phyloP scores from a whole-genome alignment of 1,139 yeast species.

The Sugiyamaella paludigena region DNA sequence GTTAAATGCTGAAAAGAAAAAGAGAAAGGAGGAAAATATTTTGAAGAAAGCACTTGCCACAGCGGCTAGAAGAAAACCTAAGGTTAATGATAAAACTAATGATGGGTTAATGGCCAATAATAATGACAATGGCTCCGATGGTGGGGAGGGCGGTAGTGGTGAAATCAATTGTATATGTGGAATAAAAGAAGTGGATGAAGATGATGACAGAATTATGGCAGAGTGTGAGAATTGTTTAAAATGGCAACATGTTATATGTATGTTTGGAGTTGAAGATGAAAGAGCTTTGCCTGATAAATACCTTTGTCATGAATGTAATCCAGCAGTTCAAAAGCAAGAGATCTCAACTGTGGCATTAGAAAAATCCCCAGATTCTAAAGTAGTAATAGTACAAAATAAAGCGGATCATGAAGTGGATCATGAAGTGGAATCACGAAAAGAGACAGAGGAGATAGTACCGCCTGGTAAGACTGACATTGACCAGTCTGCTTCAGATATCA shows the following conservation, averaged over 20 bases:
- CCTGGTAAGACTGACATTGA: no score
- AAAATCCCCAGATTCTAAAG: constrained; percentile 1
- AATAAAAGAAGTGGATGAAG: constrained; percentile 59
- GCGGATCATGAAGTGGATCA: constrained; percentile 12
- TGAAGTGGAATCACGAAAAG: no score
- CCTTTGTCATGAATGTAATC: constrained; percentile 49
- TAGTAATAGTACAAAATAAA: constrained; percentile 14
- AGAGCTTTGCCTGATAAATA: constrained; percentile 48
- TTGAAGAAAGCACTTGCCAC: constrained; percentile 7
- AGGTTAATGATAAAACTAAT: not conserved
- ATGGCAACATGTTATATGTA: constrained; percentile 84
- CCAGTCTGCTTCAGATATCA: no score
- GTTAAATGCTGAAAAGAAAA: constrained; percentile 15
- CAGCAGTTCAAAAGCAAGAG: not conserved
- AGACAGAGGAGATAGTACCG: no score
- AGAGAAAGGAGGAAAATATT: constrained; percentile 3
- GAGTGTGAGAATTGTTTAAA: constrained; percentile 76
- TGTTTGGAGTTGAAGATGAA: constrained; percentile 51
- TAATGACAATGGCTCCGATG: constrained; percentile 18
- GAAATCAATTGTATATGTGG: constrained; percentile 65
- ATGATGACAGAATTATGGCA: constrained; percentile 63
- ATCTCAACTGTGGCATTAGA: not conserved
- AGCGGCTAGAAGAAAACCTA: constrained; percentile 2
- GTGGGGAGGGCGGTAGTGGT: constrained; percentile 43
- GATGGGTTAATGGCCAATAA: not conserved